Evolutionary conservation across 805 yeast species (phyloP).

Genomic region (Starmera pachycereana): DNA sequence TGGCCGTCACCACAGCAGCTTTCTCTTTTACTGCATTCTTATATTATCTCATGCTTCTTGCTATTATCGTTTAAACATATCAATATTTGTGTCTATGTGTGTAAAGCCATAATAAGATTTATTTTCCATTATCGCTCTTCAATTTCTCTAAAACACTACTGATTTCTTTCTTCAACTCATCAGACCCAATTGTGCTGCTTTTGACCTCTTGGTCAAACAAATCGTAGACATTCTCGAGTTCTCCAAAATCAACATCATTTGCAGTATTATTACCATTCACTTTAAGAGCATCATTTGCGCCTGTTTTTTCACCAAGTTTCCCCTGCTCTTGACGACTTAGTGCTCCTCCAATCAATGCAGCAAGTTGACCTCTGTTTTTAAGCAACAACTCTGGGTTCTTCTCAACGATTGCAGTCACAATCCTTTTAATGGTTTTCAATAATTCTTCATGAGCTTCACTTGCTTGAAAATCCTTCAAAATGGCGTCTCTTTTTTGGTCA

Average conservation of each 20-base stretch:
- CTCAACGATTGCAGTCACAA: constrained; percentile 8
- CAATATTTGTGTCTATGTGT: too few species aligned
- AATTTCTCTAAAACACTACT: constrained; percentile 3
- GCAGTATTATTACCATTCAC: background rate
- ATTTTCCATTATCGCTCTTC: background rate
- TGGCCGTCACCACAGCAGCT: too few species aligned
- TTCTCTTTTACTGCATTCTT: too few species aligned
- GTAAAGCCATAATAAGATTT: too few species aligned
- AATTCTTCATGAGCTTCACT: constrained; percentile 9
- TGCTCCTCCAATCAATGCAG: constrained; percentile 15
- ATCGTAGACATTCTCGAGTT: constrained; percentile 5
- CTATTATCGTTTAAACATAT: too few species aligned
- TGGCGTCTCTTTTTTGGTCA: constrained; percentile 10
- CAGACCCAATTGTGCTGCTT: constrained; percentile 7
- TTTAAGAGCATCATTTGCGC: background rate
- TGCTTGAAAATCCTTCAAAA: constrained; percentile 8
- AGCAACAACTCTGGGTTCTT: constrained; percentile 14
- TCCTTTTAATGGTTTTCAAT: constrained; percentile 5
- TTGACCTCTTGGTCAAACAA: constrained; percentile 13
- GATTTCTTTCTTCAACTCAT: constrained; percentile 5
- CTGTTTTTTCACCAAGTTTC: background rate
- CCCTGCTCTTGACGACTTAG: constrained; percentile 2
- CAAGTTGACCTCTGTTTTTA: constrained; percentile 15
- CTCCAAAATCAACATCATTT: constrained; percentile 1
- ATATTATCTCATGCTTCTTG: too few species aligned